These are phyloP conservation scores for Ceriops decandra DNA, from an alignment of 345 rosid genomes.

Conservation along the genomic window DNA sequence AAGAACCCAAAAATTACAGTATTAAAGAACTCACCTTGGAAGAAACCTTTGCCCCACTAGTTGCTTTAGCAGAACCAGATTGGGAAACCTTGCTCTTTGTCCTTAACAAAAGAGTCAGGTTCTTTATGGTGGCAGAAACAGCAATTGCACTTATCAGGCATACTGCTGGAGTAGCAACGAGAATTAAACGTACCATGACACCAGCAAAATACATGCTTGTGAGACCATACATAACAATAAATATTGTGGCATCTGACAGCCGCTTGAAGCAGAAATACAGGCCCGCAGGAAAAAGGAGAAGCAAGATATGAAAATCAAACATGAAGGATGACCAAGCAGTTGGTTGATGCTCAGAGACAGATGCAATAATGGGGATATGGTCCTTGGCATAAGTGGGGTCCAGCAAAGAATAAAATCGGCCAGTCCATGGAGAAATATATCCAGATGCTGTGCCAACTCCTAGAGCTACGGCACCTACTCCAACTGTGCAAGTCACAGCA, in stretches of 20 bases:
- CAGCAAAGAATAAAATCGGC: constrained; percentile 89
- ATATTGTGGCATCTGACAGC: constrained; percentile 89
- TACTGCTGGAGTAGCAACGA: constrained; percentile 94
- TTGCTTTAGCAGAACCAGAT: constrained; percentile 62
- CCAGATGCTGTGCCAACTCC: constrained; percentile 95
- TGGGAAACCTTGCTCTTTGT: constrained; percentile 62
- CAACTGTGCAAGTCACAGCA: constrained; percentile 69
- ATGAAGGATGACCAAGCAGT: constrained; percentile 99
- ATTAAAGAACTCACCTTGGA: constrained; percentile 61
- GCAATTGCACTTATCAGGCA: constrained; percentile 97
- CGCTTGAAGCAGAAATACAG: constrained; percentile 98
- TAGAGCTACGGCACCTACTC: constrained; percentile 66
- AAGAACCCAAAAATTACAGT: background rate
- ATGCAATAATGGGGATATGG: constrained; percentile 97
- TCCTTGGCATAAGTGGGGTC: constrained; percentile 99
- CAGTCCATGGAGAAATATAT: constrained; percentile 99
- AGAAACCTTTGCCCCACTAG: constrained; percentile 63
- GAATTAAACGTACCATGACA: constrained; percentile 98
- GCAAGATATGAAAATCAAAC: constrained; percentile 95
- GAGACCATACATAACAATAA: constrained; percentile 97
- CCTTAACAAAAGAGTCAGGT: constrained; percentile 66
- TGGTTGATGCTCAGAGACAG: constrained; percentile 99
- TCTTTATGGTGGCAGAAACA: constrained; percentile 89
- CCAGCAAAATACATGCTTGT: constrained; percentile 99
- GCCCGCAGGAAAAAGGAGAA: constrained; percentile 98